Percentiles rank a stretch among this genome's conserved stretches.
These are phyloP conservation scores for Saprolegnia parasitica DNA, from an alignment of 352 stramenopile genomes.

Conservation along the genomic window DNA sequence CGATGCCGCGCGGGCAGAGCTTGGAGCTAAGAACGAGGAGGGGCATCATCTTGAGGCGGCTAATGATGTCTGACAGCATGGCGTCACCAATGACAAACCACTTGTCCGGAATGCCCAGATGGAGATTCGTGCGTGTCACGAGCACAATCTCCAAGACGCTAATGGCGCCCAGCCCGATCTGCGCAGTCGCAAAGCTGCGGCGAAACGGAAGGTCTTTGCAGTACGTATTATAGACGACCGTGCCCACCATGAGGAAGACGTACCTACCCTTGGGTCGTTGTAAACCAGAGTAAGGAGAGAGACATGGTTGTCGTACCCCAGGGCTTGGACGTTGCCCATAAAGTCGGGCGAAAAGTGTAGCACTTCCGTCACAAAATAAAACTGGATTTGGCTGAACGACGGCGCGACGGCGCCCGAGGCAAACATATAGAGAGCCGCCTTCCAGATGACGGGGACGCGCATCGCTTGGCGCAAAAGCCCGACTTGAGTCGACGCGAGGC, in stretches of 20 bases:
- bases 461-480: slow-evolving; percentile 10
- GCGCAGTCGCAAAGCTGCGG: slow-evolving; percentile 87
- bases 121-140: slow-evolving; percentile 89
- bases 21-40: slow-evolving; percentile 93
- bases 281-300: neutral
- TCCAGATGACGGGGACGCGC: slow-evolving; percentile 84
- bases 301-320: slow-evolving; percentile 39
- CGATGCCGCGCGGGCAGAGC: slow-evolving; percentile 92
- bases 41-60: slow-evolving; percentile 86
- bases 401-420: slow-evolving; percentile 91
- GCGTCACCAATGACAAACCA: slow-evolving; percentile 94
- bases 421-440: slow-evolving; percentile 95
- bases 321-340: slow-evolving; percentile 80
- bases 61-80: slow-evolving; percentile 83
- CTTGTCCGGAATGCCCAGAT: slow-evolving; percentile 91
- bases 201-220: slow-evolving; percentile 91
- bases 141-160: slow-evolving; percentile 80
- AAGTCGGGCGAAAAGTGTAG: slow-evolving; percentile 94
- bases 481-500: slow-evolving; percentile 12
- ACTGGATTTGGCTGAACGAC: slow-evolving; percentile 91
- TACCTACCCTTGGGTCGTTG: no score
- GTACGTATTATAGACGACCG: slow-evolving; percentile 78
- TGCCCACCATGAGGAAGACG: slow-evolving; percentile 74
- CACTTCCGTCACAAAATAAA: slow-evolving; percentile 95
- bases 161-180: slow-evolving; percentile 65